These are phyloP conservation scores for Diplodia scrobiculata DNA, from an alignment of 2,329 filamentous ascomycete species.

Conservation along the genomic window DNA sequence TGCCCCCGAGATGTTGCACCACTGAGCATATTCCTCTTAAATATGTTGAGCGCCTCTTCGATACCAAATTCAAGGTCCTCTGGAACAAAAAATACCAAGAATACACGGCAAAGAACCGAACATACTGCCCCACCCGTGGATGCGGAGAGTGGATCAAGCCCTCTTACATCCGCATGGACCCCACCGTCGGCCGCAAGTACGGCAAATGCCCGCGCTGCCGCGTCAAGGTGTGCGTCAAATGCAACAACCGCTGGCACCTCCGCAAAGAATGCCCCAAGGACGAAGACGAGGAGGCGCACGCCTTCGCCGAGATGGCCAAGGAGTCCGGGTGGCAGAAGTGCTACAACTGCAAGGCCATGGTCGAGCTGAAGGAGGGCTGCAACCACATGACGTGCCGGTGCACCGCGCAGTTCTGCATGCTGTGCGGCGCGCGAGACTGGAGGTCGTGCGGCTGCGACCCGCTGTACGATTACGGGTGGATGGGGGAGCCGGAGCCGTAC, in stretches of 20 bases:
- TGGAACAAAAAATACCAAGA: constrained; percentile 84
- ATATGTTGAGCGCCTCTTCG: constrained; percentile 75
- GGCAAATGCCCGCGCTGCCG: constrained; percentile 72
- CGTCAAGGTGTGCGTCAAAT: constrained; percentile 72
- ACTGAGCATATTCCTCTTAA: constrained; percentile 71
- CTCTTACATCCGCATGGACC: constrained; percentile 62
- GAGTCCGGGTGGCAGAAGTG: constrained; percentile 74
- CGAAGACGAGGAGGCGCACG: constrained; percentile 66
- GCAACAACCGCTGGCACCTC: constrained; percentile 72
- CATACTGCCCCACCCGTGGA: constrained; percentile 72
- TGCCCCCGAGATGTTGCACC: constrained; percentile 83
- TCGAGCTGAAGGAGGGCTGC: constrained; percentile 79
- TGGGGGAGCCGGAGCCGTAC: no score
- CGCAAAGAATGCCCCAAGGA: constrained; percentile 70
- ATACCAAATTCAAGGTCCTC: constrained; percentile 69
- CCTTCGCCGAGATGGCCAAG: constrained; percentile 65
- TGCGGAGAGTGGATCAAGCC: constrained; percentile 83
- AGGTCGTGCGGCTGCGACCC: constrained; percentile 79
- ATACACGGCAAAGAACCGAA: constrained; percentile 70
- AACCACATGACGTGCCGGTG: constrained; percentile 89
- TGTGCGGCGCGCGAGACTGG: constrained; percentile 79
- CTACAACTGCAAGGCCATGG: constrained; percentile 70
- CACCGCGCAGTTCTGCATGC: constrained; percentile 82
- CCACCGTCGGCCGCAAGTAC: constrained; percentile 56
- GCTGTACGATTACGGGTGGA: no score